Evolutionary conservation across 768 basidiomycete genomes (phyloP), one percentile per base, ranked within the genome.

Genomic region (Clavulina sp.): DNA sequence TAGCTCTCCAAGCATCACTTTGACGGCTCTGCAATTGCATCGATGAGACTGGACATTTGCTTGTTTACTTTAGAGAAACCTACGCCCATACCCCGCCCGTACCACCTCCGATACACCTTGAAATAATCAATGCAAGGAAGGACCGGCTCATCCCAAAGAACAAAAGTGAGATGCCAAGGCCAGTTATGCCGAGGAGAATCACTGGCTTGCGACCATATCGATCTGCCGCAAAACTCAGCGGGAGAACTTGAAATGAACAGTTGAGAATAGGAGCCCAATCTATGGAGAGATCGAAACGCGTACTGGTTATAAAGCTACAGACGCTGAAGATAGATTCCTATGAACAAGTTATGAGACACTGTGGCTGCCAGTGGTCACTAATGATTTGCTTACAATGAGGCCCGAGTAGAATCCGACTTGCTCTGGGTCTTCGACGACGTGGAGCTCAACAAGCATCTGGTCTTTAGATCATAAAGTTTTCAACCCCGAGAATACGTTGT

Each of bases 131-230:
- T 5, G 48, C 51, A 21, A 23, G 30, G 40, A 54, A 51, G 19
- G 50, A 48, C 43, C 48, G 52, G 18, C 52, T 56, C 13, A 60
- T 33, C 7, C 57, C 57, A 38, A 60, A 60, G 7, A 34, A 51
- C 5, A 44, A 44, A 24, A 49, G 49, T 4, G 55, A 56, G 7
- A 54, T n/a, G 24, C 51, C 49, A n/a, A 58, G 33, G n/a, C 54
- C 55, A 6, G 51, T 1, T 1, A 52, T 48, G n/a, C 59, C 57
- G 30, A 26, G 31, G 38, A 58, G 16, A 30, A 60, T 52, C 19
- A 60, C 52, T 38, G 59, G 59, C 41, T 60, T 60, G 4, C 59
- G 49, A 16, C 59, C 59, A 28, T 56, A 38, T 26, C 51, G 44
- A 46, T 60, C 59, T 4, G 59, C 52, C 9, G 34, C 34, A 38